Conservation (phyloP, 2,329 filamentous ascomycete species). For the Lomentospora prolificans region DNA sequence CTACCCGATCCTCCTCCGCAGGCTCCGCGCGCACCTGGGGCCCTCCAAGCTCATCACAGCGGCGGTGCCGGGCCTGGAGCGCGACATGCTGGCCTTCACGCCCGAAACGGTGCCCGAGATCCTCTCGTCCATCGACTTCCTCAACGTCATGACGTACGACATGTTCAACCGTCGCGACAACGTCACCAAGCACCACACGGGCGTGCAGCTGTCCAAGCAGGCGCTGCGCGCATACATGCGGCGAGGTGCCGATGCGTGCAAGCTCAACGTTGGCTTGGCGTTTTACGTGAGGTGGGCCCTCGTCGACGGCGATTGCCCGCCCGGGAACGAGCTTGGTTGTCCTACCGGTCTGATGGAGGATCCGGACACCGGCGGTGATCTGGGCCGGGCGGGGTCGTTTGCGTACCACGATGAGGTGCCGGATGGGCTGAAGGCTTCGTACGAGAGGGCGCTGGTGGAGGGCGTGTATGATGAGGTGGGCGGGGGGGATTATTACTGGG, state of each 20-base stretch:
- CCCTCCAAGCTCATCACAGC: conserved; percentile 51
- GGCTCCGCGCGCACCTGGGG: conserved; percentile 48
- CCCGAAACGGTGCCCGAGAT: conserved; percentile 47
- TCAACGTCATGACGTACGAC: conserved; percentile 64
- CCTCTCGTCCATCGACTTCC: conserved; percentile 48
- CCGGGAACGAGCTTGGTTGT: conserved; percentile 39
- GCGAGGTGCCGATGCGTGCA: conserved; percentile 38
- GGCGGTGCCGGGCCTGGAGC: conserved; percentile 54
- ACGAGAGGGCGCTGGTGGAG: conserved; percentile 39
- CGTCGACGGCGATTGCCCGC: conserved; percentile 32
- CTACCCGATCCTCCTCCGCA: conserved; percentile 50
- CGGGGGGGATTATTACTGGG: conserved; percentile 63
- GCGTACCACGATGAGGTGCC: conserved; percentile 50
- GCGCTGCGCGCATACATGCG: conserved; percentile 50
- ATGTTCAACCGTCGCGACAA: conserved; percentile 60
- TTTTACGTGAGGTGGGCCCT: conserved; percentile 59
- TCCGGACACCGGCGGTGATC: conserved; percentile 44
- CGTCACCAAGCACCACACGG: conserved; percentile 54
- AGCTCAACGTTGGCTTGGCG: conserved; percentile 55
- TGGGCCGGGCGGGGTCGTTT: conserved; percentile 47
- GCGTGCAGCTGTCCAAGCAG: conserved; percentile 43
- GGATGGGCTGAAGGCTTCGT: conserved; percentile 44
- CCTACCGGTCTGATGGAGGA: conserved; percentile 48
- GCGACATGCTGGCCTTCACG: conserved; percentile 61
- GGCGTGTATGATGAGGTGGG: conserved; percentile 45